Conservation (phyloP, 805 yeast genomes). For the Cyberlindnera amylophila region DNA sequence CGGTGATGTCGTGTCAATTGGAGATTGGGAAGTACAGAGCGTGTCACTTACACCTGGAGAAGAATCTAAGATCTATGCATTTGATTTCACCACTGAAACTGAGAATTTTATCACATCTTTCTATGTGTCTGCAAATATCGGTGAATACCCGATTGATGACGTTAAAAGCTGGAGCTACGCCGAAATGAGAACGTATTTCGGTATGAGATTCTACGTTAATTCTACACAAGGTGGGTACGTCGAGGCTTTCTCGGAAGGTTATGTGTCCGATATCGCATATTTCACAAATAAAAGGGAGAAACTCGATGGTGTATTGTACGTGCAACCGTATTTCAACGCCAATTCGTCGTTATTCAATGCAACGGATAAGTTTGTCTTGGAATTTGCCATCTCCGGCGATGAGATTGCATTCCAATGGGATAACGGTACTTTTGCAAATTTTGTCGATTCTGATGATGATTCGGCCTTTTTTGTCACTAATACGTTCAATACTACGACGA, state of each 20-base stretch:
- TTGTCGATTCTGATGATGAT: slow-evolving; percentile 67
- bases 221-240: slow-evolving; percentile 4
- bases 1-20: slow-evolving; percentile 1
- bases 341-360: slow-evolving; percentile 5
- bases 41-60: slow-evolving; percentile 18
- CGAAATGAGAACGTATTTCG: slow-evolving; percentile 9
- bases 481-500: slow-evolving; percentile 33
- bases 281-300: slow-evolving; percentile 8
- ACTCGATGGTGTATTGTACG: slow-evolving; percentile 6
- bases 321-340: slow-evolving; percentile 12
- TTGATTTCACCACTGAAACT: slow-evolving; percentile 14
- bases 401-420: slow-evolving; percentile 72
- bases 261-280: slow-evolving; percentile 12
- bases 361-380: slow-evolving; percentile 21
- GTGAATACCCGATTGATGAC: slow-evolving; percentile 8
- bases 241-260: slow-evolving; percentile 16
- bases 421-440: slow-evolving; percentile 45
- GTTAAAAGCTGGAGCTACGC: neutral
- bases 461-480: slow-evolving; percentile 67
- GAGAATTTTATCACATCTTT: slow-evolving; percentile 3
- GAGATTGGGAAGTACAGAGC: slow-evolving; percentile 15
- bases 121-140: slow-evolving; percentile 16
- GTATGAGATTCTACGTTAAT: slow-evolving; percentile 13
- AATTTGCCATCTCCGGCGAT: slow-evolving; percentile 61
- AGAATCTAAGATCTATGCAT: slow-evolving; percentile 10